Conservation (phyloP, 2,329 filamentous ascomycete species). For the Fusarium buharicum region DNA sequence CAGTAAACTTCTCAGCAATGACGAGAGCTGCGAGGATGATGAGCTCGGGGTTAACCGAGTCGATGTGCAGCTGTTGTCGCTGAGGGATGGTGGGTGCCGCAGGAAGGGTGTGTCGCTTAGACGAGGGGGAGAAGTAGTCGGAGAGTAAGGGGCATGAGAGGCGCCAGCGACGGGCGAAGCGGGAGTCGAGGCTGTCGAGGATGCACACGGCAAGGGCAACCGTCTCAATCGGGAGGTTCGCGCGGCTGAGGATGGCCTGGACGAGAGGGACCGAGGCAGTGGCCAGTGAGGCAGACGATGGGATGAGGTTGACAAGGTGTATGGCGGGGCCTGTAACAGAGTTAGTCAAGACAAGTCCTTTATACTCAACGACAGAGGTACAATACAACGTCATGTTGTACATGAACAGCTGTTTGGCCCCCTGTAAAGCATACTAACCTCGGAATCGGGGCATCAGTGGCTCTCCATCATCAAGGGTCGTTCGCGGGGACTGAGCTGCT, state of each 20-base stretch:
- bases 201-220: conserved; percentile 74
- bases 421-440: conserved; percentile 48
- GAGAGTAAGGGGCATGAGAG: conserved; percentile 63
- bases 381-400: conserved; percentile 20
- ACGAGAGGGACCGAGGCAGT: conserved; percentile 67
- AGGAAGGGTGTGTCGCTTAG: conserved; percentile 62
- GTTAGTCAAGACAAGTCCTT: conserved; percentile 24
- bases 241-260: conserved; percentile 68
- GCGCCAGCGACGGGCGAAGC: conserved; percentile 72
- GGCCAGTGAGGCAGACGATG: conserved; percentile 69
- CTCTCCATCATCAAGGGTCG: conserved; percentile 58
- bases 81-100: conserved; percentile 50
- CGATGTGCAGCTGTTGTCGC: conserved; percentile 63
- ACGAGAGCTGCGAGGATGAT: conserved; percentile 71
- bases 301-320: conserved; percentile 73
- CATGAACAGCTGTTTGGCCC: conserved; percentile 1
- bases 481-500: conserved; percentile 56
- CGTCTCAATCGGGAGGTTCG: conserved; percentile 68
- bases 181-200: conserved; percentile 70
- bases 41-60: conserved; percentile 69
- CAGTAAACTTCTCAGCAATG: conserved; percentile 73
- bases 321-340: conserved; percentile 66
- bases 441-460: conserved; percentile 53
- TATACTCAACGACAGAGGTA: conserved; percentile 9
- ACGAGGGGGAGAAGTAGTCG: conserved; percentile 43